Evolutionary conservation across 805 yeast genomes (phyloP), one percentile per base, ranked within the genome.

Genomic region (Blastobotrys parvus): DNA sequence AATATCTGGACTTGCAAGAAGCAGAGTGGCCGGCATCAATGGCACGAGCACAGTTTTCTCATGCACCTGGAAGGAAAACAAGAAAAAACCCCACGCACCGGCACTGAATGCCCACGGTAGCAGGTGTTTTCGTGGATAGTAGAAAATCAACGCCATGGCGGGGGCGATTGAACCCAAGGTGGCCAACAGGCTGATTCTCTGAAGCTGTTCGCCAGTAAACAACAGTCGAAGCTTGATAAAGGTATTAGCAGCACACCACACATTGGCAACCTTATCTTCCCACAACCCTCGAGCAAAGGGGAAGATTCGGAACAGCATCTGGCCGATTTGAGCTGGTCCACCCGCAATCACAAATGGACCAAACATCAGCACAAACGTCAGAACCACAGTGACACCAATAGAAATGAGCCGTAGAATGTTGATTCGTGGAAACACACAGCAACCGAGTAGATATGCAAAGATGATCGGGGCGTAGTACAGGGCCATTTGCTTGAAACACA

Each of bases 241-340:
- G 1, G 82, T 68, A 60, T 92, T 92, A 1, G 88, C 68, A n/a
- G 95, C 81, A 62, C 97, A 89, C 99, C 99, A 92, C 56, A 92
- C 82, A 58, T 89, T 92, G 32, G 95, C 95, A 13, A 92, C 97
- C 60, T 92, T 92, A 59, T 92, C 97, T 61, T 92, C 98, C 71
- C 94, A 92, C 5, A 92, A 71, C 0, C 98, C 98, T 58, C 97
- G 74, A 36, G 79, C 75, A 52, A 92, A 90, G 1, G 99, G 98
- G 61, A 92, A 92, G 23, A 90, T 80, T 49, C 97, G 73, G 35
- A 62, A 46, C 2, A 78, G 37, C 2, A 80, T 71, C 58, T 84
- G 94, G 21, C 62, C 49, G 1, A 82, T 58, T 52, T 78, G 81
- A 3, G 57, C 45, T 1, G 73, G 46, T 31, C 65, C 68, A 8